A percentile compares a stretch with the other conserved stretches of the same genome.
phyloP scores from a whole-genome alignment of 352 stramenopile species.

The Phytopythium aichiense region DNA sequence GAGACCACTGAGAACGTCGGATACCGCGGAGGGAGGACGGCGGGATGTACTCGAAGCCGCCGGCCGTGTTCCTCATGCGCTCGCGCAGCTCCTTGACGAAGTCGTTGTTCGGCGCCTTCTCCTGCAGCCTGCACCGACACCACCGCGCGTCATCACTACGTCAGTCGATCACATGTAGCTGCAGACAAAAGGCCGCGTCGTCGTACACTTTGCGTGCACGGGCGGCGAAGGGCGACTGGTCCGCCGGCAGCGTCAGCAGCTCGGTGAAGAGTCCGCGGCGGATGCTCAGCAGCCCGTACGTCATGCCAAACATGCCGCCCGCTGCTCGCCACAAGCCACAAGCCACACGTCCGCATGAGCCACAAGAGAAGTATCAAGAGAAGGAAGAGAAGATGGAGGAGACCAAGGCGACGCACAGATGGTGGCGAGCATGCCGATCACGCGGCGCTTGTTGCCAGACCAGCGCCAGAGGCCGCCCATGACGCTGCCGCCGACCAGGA shows the following conservation, averaged over 20 bases:
- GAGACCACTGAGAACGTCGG: neutral
- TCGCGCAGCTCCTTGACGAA: slow-evolving; percentile 55
- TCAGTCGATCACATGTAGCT: neutral
- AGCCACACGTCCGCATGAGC: neutral
- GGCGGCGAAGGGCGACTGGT: slow-evolving; percentile 61
- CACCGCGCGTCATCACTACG: neutral
- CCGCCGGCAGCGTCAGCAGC: slow-evolving; percentile 55
- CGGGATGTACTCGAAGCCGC: slow-evolving; percentile 31
- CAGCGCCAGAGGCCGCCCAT: slow-evolving; percentile 38
- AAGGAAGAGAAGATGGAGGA: neutral
- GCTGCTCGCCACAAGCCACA: slow-evolving; percentile 18
- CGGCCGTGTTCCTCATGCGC: slow-evolving; percentile 36
- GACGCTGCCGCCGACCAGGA: slow-evolving; percentile 24
- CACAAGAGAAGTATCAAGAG: neutral
- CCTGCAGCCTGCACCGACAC: slow-evolving; percentile 21
- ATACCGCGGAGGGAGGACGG: neutral
- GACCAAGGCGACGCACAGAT: slow-evolving; percentile 23
- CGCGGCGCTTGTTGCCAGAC: slow-evolving; percentile 35
- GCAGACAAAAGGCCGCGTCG: neutral
- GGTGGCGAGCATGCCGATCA: slow-evolving; percentile 29
- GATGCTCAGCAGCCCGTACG: slow-evolving; percentile 68
- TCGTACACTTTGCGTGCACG: slow-evolving; percentile 47
- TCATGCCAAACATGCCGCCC: slow-evolving; percentile 50
- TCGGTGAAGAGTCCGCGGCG: slow-evolving; percentile 64
- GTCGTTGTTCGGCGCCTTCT: slow-evolving; percentile 37